Evolutionary conservation across 2,329 filamentous ascomycete species (phyloP).

Genomic region (Fusarium udum): DNA sequence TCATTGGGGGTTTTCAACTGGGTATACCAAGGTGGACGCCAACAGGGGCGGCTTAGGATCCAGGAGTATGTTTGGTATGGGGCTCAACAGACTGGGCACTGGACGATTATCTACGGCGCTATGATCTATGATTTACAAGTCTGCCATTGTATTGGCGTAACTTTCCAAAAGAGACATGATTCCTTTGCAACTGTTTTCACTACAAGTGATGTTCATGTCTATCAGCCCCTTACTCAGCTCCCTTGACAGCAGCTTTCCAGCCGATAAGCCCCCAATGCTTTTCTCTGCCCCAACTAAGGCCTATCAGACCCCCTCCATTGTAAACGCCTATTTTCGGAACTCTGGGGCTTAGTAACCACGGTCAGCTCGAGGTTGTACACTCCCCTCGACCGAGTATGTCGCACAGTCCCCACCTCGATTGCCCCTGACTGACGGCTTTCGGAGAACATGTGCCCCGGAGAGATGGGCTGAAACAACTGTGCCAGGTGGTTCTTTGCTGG

Average conservation of each 20-base stretch:
- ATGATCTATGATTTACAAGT: neutral
- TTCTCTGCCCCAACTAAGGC: neutral
- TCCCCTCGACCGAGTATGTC: constrained; percentile 47
- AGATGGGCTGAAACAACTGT: constrained; percentile 11
- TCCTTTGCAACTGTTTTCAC: neutral
- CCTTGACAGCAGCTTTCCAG: neutral
- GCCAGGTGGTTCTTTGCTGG: constrained; percentile 48
- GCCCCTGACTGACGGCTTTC: constrained; percentile 49
- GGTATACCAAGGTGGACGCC: neutral
- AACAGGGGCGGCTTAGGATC: neutral
- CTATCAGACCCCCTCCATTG: neutral
- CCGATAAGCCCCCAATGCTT: neutral
- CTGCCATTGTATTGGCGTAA: neutral
- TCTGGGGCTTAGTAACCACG: constrained; percentile 35
- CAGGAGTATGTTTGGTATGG: neutral
- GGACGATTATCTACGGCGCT: neutral
- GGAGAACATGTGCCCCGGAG: constrained; percentile 43
- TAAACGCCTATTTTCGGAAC: constrained; percentile 19
- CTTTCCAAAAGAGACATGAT: neutral
- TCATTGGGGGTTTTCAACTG: neutral
- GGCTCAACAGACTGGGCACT: neutral
- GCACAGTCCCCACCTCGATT: constrained; percentile 41
- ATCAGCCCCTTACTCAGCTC: neutral
- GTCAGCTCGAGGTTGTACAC: constrained; percentile 45
- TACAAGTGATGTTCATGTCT: neutral